Evolutionary conservation across 345 rosid species (phyloP).

Genomic region (Eucalyptus grandis): DNA sequence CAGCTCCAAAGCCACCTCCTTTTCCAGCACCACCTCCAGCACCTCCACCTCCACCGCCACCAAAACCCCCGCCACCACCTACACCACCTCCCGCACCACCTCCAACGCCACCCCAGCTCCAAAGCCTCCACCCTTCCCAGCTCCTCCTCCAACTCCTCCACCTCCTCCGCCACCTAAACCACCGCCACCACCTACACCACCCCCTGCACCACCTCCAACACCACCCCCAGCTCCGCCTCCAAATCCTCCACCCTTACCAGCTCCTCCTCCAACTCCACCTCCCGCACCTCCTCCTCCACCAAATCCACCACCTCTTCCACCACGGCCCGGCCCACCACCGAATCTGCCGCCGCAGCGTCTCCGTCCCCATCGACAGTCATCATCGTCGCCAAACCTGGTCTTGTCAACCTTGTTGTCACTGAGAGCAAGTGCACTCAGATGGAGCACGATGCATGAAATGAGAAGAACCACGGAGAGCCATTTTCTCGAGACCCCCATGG

Average conservation of each 20-base stretch:
- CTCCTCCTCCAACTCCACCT: neutral
- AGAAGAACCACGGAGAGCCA: constrained; percentile 15
- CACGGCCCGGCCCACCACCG: neutral
- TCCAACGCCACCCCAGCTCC: constrained; percentile 25
- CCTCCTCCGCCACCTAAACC: neutral
- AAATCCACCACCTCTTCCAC: neutral
- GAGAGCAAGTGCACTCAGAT: constrained; percentile 3
- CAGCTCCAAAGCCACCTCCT: constrained; percentile 19
- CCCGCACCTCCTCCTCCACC: neutral
- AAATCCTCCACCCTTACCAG: neutral
- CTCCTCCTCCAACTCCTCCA: constrained; percentile 2
- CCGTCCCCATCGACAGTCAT: constrained; percentile 7
- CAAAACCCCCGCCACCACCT: constrained; percentile 30
- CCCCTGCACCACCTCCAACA: constrained; percentile 1
- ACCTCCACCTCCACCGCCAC: constrained; percentile 27
- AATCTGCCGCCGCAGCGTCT: neutral
- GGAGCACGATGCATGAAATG: constrained; percentile 2
- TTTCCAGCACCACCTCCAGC: constrained; percentile 32
- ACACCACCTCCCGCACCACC: constrained; percentile 11
- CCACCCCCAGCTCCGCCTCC: neutral
- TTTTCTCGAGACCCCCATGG: constrained; percentile 12
- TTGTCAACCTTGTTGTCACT: constrained; percentile 8
- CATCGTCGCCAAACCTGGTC: neutral
- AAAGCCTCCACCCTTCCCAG: neutral
- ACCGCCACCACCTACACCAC: neutral